These are phyloP conservation scores for Ascochyta lentis DNA, from an alignment of 2,329 filamentous ascomycete genomes.

Conservation along the genomic window DNA sequence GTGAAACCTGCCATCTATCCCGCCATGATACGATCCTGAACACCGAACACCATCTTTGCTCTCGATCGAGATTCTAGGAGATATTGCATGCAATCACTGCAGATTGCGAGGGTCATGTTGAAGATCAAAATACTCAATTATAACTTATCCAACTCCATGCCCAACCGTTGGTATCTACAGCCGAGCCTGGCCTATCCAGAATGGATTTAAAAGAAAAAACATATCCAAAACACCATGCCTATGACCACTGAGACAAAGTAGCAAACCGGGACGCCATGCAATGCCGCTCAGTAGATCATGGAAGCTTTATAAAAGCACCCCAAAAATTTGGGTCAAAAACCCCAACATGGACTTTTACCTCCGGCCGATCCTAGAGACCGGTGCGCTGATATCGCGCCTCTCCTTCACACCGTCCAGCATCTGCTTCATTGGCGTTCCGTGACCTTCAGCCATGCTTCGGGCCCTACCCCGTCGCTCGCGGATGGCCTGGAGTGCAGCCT, in stretches of 20 bases:
- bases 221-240: constrained; percentile 9
- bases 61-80: no score
- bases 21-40: no score
- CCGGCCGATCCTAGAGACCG: constrained; percentile 40
- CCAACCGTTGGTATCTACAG: constrained; percentile 36
- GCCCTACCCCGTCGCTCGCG: constrained; percentile 74
- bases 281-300: constrained; percentile 39
- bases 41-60: no score
- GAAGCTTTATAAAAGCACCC: constrained; percentile 12
- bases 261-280: constrained; percentile 39
- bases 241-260: constrained; percentile 10
- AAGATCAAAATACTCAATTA: neutral
- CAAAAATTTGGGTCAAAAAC: neutral
- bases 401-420: constrained; percentile 60
- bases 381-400: constrained; percentile 57
- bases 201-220: constrained; percentile 1
- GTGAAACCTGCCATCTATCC: no score
- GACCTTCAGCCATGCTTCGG: constrained; percentile 69
- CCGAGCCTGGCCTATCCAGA: constrained; percentile 15
- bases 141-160: constrained; percentile 6
- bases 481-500: constrained; percentile 78
- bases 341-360: constrained; percentile 22
- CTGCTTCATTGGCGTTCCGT: constrained; percentile 66
- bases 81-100: neutral
- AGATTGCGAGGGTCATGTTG: neutral